A percentile compares a stretch with the other conserved stretches of the same genome.
Conservation (phyloP, 2,329 filamentous ascomycete genomes). For the Neopestalotiopsis clavispora region DNA sequence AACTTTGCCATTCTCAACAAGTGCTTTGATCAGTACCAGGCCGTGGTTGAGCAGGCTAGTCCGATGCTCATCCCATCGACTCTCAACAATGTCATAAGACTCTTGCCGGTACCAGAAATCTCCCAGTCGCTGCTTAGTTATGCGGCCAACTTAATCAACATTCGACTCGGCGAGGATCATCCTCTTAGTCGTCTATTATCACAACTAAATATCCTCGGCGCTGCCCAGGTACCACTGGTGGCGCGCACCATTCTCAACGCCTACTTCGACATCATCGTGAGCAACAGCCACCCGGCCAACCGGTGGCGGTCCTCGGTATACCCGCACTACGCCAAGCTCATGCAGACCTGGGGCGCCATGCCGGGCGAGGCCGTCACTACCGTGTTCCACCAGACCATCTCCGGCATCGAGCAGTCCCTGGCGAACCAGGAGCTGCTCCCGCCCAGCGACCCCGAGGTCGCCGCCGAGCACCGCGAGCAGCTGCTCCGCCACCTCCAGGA, state of each 20-base stretch:
- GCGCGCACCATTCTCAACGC: conserved; percentile 9
- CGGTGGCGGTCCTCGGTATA: conserved; percentile 1
- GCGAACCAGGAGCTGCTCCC: not conserved
- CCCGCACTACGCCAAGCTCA: conserved; percentile 2
- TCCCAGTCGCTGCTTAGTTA: conserved; percentile 14
- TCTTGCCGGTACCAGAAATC: conserved; percentile 16
- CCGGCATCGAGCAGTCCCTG: not conserved
- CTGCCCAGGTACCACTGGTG: conserved; percentile 6
- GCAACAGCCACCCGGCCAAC: conserved; percentile 15
- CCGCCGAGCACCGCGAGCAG: not conserved
- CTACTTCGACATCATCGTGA: conserved; percentile 16
- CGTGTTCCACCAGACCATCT: conserved; percentile 2
- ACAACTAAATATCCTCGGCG: conserved; percentile 1
- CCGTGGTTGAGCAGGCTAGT: conserved; percentile 11
- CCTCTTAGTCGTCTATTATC: conserved; percentile 15
- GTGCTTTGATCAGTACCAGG: conserved; percentile 16
- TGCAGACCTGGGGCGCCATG: conserved; percentile 8
- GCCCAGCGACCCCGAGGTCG: not conserved
- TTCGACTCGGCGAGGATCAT: conserved; percentile 16
- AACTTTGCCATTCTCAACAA: conserved; percentile 16
- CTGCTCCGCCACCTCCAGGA: not conserved
- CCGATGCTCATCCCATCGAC: conserved; percentile 1
- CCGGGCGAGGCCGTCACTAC: not conserved
- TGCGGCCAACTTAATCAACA: conserved; percentile 8
- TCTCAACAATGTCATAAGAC: conserved; percentile 13